These are phyloP conservation scores for Achlya hypogyna DNA, from an alignment of 352 stramenopile species.

Conservation along the genomic window DNA sequence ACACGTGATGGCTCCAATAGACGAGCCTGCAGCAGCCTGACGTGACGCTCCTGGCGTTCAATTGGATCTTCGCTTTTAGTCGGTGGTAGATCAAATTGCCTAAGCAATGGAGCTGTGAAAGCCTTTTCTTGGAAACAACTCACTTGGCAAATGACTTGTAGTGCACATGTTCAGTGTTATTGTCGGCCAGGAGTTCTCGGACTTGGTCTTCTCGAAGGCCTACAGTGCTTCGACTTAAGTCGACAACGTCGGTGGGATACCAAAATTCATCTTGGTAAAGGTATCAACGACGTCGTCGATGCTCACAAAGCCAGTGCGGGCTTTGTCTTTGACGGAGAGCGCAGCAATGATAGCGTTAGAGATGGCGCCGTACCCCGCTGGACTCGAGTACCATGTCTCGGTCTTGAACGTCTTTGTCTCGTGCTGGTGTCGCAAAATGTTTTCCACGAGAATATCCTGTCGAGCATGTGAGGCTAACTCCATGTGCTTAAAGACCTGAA, in stretches of 20 bases:
- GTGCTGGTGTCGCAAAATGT: background rate
- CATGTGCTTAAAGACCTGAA: background rate
- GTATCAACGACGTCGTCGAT: slow-evolving; percentile 3
- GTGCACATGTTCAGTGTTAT: slow-evolving; percentile 1
- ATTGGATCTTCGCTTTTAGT: slow-evolving; percentile 7
- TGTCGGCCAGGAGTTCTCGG: background rate
- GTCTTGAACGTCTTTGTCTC: slow-evolving; percentile 5
- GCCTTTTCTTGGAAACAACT: background rate
- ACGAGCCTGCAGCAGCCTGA: background rate
- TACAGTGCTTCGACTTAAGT: background rate
- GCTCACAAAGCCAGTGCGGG: slow-evolving; percentile 1
- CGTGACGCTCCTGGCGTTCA: background rate
- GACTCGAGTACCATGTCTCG: slow-evolving; percentile 6
- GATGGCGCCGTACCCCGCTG: background rate
- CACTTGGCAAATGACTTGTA: slow-evolving; percentile 12
- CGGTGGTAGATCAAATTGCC: slow-evolving; percentile 10
- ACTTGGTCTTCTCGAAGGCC: slow-evolving; percentile 14
- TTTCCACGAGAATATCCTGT: background rate
- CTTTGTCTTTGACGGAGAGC: slow-evolving; percentile 7
- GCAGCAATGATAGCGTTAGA: slow-evolving; percentile 3
- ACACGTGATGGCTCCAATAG: slow-evolving; percentile 2
- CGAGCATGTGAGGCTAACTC: background rate
- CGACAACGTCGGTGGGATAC: background rate
- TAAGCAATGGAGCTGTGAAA: no score
- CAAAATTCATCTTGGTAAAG: slow-evolving; percentile 10